Conservation (phyloP, 768 basidiomycete species). For the Omphalotus guepiniiformis region DNA sequence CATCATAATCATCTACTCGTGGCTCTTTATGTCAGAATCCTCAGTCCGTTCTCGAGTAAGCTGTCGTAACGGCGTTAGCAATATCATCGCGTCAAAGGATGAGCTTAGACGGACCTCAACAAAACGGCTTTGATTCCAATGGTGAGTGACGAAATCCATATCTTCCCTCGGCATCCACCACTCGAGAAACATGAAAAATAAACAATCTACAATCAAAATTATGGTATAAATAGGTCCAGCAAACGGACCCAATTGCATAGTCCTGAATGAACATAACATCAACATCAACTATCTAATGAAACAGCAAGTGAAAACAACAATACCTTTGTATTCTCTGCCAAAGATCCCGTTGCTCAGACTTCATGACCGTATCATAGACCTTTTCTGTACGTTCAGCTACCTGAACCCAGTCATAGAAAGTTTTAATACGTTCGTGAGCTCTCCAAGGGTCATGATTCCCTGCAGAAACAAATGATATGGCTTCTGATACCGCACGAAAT, state of each 20-base stretch:
- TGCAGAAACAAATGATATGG: conserved; percentile 61
- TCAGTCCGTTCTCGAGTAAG: too few relatives aligned
- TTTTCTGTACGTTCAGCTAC: conserved; percentile 77
- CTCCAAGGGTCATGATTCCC: conserved; percentile 69
- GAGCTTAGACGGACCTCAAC: conserved; percentile 29
- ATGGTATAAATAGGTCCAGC: conserved; percentile 86
- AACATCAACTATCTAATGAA: background rate
- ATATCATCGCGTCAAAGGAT: too few relatives aligned
- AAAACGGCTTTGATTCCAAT: conserved; percentile 53
- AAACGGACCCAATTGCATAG: conserved; percentile 71
- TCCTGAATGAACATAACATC: conserved; percentile 38
- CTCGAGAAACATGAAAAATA: conserved; percentile 84
- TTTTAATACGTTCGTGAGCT: conserved; percentile 74
- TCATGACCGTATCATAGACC: conserved; percentile 73
- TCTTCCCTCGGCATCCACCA: conserved; percentile 77
- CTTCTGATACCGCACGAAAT: conserved; percentile 76
- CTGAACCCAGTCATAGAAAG: conserved; percentile 84
- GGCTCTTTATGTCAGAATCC: too few relatives aligned
- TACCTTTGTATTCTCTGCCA: conserved; percentile 76
- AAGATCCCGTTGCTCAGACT: conserved; percentile 60
- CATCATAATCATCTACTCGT: too few relatives aligned
- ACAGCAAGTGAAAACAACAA: background rate
- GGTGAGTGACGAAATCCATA: conserved; percentile 66
- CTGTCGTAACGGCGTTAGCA: too few relatives aligned
- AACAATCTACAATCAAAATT: conserved; percentile 84